These are phyloP conservation scores for Huntiella bhutanensis DNA, from an alignment of 2,329 filamentous ascomycete genomes.

Conservation along the genomic window DNA sequence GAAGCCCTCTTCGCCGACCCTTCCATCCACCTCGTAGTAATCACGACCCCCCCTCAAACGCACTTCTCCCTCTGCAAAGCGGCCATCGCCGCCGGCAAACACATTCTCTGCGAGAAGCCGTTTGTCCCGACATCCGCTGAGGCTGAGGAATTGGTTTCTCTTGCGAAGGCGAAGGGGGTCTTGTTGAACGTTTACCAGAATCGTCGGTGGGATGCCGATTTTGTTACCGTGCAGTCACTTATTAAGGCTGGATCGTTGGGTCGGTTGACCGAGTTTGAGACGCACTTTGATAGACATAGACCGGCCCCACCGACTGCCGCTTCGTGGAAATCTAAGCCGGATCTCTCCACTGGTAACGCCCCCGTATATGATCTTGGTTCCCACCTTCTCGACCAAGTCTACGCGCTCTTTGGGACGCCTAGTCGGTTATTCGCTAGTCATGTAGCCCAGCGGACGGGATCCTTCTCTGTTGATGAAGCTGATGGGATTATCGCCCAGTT, in stretches of 20 bases:
- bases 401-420: constrained; percentile 51
- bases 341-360: constrained; percentile 42
- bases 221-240: constrained; percentile 47
- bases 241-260: constrained; percentile 41
- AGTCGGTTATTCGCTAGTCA: constrained; percentile 47
- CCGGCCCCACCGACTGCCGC: constrained; percentile 29
- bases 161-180: constrained; percentile 31
- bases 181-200: constrained; percentile 56
- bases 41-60: constrained; percentile 53
- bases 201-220: constrained; percentile 62
- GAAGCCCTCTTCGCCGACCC: constrained; percentile 46
- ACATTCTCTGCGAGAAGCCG: constrained; percentile 68
- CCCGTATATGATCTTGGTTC: constrained; percentile 57
- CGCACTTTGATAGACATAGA: constrained; percentile 61
- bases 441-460: constrained; percentile 40
- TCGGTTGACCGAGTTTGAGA: constrained; percentile 58
- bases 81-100: constrained; percentile 51
- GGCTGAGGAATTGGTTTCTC: constrained; percentile 40
- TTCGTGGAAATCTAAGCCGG: constrained; percentile 47
- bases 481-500: constrained; percentile 46
- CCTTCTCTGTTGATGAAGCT: constrained; percentile 25
- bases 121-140: constrained; percentile 56
- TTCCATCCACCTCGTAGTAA: constrained; percentile 47
- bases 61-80: constrained; percentile 48
- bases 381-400: constrained; percentile 59